A percentile compares a stretch with the other conserved stretches of the same genome.
Evolutionary conservation across 2,329 filamentous ascomycete species (phyloP).

Genomic region (Hymenoscyphus linearis): DNA sequence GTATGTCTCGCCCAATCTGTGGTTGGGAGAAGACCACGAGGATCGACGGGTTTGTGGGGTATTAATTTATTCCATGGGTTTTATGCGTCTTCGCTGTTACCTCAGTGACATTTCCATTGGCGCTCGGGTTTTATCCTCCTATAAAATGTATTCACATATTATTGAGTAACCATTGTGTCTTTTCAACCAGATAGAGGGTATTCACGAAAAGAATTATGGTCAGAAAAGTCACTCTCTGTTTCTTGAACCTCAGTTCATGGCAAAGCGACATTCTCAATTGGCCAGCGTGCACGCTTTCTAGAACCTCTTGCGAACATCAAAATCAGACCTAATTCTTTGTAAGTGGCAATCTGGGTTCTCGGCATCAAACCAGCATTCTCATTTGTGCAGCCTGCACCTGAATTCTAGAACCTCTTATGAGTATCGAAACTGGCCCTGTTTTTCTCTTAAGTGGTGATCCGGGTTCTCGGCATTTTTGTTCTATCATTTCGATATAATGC

Average conservation of each 20-base stretch:
- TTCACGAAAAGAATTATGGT: not conserved
- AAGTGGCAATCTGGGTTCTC: too few relatives aligned
- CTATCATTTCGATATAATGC: conserved; percentile 3
- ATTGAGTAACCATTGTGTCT: not conserved
- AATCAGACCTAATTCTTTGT: conserved; percentile 1
- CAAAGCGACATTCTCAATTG: not conserved
- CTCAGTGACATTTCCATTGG: not conserved
- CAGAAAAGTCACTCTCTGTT: not conserved
- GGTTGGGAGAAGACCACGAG: too few relatives aligned
- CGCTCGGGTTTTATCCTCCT: not conserved
- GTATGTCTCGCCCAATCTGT: too few relatives aligned
- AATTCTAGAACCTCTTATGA: not conserved
- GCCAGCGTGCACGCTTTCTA: not conserved
- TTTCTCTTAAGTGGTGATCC: not conserved
- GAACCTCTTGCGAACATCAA: conserved; percentile 2
- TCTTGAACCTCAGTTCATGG: not conserved
- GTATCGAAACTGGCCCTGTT: not conserved
- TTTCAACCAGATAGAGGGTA: not conserved
- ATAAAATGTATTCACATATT: not conserved
- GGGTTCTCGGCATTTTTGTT: not conserved
- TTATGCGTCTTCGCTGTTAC: not conserved
- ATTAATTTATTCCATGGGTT: not conserved
- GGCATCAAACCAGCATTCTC: not conserved
- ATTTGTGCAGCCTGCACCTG: not conserved
- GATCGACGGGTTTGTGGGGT: not conserved